A percentile compares a stretch with the other conserved stretches of the same genome.
Evolutionary conservation across 164 flowering plant species (phyloP).

Genomic region (Chloranthus sessilifolius): DNA sequence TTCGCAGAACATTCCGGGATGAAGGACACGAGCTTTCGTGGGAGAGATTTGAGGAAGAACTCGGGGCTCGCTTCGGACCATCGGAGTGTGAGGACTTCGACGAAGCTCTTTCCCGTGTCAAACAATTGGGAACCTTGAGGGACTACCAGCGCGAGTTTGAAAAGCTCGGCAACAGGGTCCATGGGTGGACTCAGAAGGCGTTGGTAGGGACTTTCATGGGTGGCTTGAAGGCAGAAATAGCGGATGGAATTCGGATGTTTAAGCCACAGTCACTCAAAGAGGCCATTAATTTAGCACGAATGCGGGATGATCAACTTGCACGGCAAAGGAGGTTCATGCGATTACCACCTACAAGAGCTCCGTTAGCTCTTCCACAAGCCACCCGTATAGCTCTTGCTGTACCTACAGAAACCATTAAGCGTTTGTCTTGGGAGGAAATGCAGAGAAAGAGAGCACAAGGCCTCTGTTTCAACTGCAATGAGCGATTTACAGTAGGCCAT

Average conservation of each 20-base stretch:
- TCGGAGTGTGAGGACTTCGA: too few species aligned
- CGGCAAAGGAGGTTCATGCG: not conserved
- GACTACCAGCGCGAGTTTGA: too few species aligned
- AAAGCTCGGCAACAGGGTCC: too few species aligned
- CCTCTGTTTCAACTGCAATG: constrained; percentile 9
- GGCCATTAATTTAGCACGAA: not conserved
- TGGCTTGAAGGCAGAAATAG: not conserved
- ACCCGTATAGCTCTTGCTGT: too few species aligned
- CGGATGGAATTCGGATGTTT: not conserved
- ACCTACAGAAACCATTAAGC: too few species aligned
- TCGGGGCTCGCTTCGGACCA: too few species aligned
- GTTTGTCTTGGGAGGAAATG: not conserved
- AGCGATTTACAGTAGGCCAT: not conserved
- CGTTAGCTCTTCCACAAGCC: not conserved
- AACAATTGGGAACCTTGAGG: too few species aligned
- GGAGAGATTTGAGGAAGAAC: too few species aligned
- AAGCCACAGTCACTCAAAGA: not conserved
- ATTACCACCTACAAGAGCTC: not conserved
- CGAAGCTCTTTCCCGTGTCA: too few species aligned
- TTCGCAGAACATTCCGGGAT: too few species aligned
- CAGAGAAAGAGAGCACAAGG: not conserved
- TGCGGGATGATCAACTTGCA: not conserved
- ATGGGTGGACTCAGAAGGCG: too few species aligned
- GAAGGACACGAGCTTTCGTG: too few species aligned
- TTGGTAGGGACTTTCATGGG: not conserved